Percentiles rank a stretch among this genome's conserved stretches.
Evolutionary conservation across 1,139 yeast species (phyloP).

Genomic region (Eremothecium cymbalariae): DNA sequence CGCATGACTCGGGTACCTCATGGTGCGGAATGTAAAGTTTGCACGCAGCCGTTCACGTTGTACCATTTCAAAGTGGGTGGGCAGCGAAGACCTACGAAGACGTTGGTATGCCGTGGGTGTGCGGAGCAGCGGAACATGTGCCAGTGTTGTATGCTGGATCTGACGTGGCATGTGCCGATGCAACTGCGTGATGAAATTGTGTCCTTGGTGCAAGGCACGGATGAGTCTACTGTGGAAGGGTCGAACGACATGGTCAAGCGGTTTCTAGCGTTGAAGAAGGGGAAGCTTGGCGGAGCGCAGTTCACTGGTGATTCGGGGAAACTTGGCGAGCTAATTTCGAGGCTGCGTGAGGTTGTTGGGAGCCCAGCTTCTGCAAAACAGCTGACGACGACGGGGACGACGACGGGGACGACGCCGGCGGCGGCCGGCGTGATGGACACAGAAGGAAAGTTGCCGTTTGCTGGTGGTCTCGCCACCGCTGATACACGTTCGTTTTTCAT

Average conservation of each 20-base stretch:
- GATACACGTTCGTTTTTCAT: constrained; percentile 18
- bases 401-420: constrained; percentile 10
- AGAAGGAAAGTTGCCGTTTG: constrained; percentile 6
- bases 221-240: constrained; percentile 37
- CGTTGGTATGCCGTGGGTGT: constrained; percentile 62
- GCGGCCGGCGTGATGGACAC: constrained; percentile 5
- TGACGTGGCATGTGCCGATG: constrained; percentile 70
- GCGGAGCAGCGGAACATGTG: constrained; percentile 75
- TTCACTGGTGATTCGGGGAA: constrained; percentile 29
- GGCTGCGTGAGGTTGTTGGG: constrained; percentile 12
- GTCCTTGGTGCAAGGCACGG: constrained; percentile 56
- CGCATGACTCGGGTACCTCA: constrained; percentile 65
- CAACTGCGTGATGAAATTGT: constrained; percentile 75
- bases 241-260: constrained; percentile 44
- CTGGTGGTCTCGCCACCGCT: background rate
- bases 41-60: constrained; percentile 78
- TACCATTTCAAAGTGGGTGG: constrained; percentile 54
- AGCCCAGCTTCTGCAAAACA: constrained; percentile 1
- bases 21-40: constrained; percentile 71
- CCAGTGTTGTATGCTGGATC: constrained; percentile 78
- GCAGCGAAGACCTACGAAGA: constrained; percentile 19
- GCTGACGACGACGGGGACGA: constrained; percentile 11
- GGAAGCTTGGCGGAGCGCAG: constrained; percentile 38
- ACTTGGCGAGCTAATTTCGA: constrained; percentile 31
- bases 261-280: constrained; percentile 45